These are phyloP conservation scores for Spongispora temasekensis DNA, from an alignment of 1,284 basidiomycete genomes.

Conservation along the genomic window DNA sequence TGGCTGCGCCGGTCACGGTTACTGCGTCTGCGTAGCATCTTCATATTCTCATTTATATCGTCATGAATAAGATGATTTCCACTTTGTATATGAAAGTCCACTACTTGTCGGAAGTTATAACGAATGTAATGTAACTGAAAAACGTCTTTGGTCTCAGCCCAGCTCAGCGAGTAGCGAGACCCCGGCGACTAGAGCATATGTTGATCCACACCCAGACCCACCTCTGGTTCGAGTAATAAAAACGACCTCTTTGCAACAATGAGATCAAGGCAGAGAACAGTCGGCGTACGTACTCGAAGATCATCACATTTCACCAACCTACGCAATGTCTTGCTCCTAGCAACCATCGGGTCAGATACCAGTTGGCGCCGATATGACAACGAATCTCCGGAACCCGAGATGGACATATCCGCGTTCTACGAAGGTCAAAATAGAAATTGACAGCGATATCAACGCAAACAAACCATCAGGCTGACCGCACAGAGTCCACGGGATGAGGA, in stretches of 20 bases:
- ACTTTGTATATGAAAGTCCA: no score
- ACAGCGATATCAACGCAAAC: neutral
- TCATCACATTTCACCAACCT: conserved; percentile 14
- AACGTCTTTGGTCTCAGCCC: no score
- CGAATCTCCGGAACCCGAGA: neutral
- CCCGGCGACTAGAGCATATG: no score
- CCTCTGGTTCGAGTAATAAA: neutral
- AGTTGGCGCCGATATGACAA: conserved; percentile 8
- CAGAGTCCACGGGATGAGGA: conserved; percentile 13
- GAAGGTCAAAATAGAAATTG: neutral
- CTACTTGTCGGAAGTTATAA: no score
- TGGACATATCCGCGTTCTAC: neutral
- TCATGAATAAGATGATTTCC: no score
- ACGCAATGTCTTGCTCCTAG: conserved; percentile 5
- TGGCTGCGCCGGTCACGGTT: conserved; percentile 10
- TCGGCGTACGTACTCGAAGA: conserved; percentile 11
- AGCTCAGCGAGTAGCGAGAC: neutral
- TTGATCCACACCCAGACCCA: neutral
- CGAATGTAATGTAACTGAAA: no score
- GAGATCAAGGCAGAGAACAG: neutral
- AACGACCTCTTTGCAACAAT: conserved; percentile 6
- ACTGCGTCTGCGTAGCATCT: conserved; percentile 21
- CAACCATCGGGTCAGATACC: conserved; percentile 1
- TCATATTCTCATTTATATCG: neutral
- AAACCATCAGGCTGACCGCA: conserved; percentile 10